phyloP scores from a whole-genome alignment of 192 early-diverging fungal species.

The Polychytrium aggregatum region DNA sequence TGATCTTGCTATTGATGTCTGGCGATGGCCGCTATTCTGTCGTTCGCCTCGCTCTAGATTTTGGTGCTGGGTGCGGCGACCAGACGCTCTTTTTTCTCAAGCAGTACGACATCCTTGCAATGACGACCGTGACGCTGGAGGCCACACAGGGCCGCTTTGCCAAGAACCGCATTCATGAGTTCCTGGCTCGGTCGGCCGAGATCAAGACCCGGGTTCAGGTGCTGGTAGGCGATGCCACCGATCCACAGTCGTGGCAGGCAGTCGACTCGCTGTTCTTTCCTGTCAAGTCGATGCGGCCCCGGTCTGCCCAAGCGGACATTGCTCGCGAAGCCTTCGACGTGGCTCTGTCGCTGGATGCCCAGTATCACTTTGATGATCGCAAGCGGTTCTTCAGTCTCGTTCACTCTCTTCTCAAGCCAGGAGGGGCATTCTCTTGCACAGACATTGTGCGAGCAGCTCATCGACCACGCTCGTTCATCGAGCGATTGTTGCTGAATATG shows the following conservation, averaged over 20 bases:
- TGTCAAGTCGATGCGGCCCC: too few relatives aligned
- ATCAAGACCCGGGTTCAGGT: too few relatives aligned
- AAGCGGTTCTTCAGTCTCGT: conserved; percentile 5
- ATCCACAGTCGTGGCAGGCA: conserved; percentile 12
- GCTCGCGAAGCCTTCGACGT: conserved; percentile 14
- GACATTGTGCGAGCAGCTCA: conserved; percentile 25
- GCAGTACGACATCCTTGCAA: conserved; percentile 3
- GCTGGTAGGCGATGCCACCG: conserved; percentile 15
- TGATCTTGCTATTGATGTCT: conserved; percentile 1
- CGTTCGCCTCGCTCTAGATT: conserved; percentile 9
- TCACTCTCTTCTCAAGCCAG: neutral
- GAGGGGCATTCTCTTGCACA: conserved; percentile 8
- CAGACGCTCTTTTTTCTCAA: conserved; percentile 12
- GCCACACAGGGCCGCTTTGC: conserved; percentile 14
- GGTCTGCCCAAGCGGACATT: too few relatives aligned
- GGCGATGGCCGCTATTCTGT: neutral
- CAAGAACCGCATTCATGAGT: conserved; percentile 1
- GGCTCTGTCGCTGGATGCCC: conserved; percentile 17
- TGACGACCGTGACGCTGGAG: conserved; percentile 20
- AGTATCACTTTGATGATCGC: conserved; percentile 25
- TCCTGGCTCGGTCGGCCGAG: too few relatives aligned
- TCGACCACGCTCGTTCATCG: too few relatives aligned
- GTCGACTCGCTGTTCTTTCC: too few relatives aligned
- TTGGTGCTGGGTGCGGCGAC: conserved; percentile 29
- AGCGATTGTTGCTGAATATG: too few relatives aligned